These are phyloP conservation scores for Wallacemonas sp. DNA, from an alignment of 208 protist genomes.

Conservation along the genomic window DNA sequence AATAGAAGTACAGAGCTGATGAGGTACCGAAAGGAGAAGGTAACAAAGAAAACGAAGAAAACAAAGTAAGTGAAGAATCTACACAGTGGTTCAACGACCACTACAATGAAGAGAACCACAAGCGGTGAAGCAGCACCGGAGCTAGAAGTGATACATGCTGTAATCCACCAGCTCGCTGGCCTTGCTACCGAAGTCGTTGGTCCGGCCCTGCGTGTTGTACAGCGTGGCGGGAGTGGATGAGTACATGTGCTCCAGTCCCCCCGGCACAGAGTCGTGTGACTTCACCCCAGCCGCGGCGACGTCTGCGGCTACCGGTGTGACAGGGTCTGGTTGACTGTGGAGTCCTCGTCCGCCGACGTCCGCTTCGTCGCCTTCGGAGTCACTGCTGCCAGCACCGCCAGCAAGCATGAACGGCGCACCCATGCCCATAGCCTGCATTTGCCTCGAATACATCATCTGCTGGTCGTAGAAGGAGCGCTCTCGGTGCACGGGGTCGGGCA, in stretches of 20 bases:
- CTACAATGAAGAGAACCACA: not conserved
- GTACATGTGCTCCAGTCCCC: not conserved
- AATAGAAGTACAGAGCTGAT: not conserved
- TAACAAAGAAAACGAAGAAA: not conserved
- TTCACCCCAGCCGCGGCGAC: not conserved
- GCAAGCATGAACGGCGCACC: constrained; percentile 5
- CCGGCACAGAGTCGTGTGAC: not conserved
- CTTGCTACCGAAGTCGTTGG: constrained; percentile 4
- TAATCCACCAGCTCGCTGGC: not conserved
- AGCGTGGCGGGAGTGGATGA: constrained; percentile 2
- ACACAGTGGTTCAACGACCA: not conserved
- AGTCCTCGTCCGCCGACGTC: too few relatives aligned
- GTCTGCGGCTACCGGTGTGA: too few relatives aligned
- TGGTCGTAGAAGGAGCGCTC: constrained; percentile 12
- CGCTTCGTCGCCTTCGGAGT: not conserved
- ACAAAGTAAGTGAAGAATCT: not conserved
- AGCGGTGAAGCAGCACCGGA: too few relatives aligned
- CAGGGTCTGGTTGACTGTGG: too few relatives aligned
- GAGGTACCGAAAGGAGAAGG: not conserved
- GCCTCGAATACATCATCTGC: constrained; percentile 30
- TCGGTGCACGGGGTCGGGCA: not conserved
- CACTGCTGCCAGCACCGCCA: not conserved
- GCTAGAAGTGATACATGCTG: constrained; percentile 2
- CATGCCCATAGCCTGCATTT: constrained; percentile 35
- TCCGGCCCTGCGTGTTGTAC: constrained; percentile 4